Base-by-base conservation (phyloP, 495 filamentous ascomycete species). In the Margaritispora aquatica region DNA sequence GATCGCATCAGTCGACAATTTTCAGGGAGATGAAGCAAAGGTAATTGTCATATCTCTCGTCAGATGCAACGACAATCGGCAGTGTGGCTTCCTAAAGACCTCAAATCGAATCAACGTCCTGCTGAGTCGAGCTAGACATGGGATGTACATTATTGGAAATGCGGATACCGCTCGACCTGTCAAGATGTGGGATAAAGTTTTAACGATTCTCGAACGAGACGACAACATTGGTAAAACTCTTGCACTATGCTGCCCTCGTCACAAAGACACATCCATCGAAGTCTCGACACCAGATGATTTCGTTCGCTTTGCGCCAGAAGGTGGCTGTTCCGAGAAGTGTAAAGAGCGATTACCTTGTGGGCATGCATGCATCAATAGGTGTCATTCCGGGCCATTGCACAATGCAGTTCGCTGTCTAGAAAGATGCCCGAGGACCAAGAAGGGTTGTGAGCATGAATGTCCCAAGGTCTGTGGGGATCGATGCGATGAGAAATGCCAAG, bases 121-220 rank as follows among this genome's bases (percentile, higher is more conserved):
- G 0, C 72, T 93, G 9, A 82, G 75, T 29, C 84, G 90, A 8
- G 89, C 89, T 7, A 75, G 84, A 65, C 83, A 96, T 67, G 89
- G 90, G 7, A 89, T 95, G 86, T 96, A 90, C 67, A 82, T 96
- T 52, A 84, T 94, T 49, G 89, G 90, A 13, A 91, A 92, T 65
- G 69, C 80, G 1, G 66, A 74, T 27, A 85, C 88, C 0, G 84
- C 76, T 17, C 59, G 41, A 1, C 65, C 71, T 36, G 77, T 92
- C 2, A 59, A 66, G 0, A 92, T 94, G 87, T 96, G 89, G 89
- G 71, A 65, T 1, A 56, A 87, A 2, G 81, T 94, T 7, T 66
- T 88, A 23, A 59, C 69, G 0, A 82, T 87, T 15, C 59, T 93
- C 1, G 62, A 70, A 27, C 60, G 63, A 0, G 69, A 70, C 0